A percentile compares a stretch with the other conserved stretches of the same genome.
phyloP scores from a whole-genome alignment of 2,329 filamentous ascomycete genomes.

The Ascochyta clinopodiicola region DNA sequence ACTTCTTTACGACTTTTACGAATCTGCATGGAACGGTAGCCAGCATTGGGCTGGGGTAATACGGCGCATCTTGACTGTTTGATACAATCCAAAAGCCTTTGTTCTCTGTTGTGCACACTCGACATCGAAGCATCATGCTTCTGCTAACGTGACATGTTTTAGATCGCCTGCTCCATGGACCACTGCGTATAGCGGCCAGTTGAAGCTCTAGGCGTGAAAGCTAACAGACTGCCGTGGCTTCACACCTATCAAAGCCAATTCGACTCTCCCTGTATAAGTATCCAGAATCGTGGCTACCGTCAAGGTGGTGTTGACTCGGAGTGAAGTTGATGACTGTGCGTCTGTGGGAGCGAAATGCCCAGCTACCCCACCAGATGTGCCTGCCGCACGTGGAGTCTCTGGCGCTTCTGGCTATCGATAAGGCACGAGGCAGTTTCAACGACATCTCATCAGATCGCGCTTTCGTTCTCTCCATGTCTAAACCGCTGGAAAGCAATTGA shows the following conservation, averaged over 20 bases:
- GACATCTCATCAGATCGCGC: constrained; percentile 15
- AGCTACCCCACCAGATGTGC: constrained; percentile 13
- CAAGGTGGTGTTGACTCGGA: background rate
- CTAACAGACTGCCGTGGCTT: background rate
- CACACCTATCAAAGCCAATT: background rate
- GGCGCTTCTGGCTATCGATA: constrained; percentile 27
- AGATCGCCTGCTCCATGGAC: constrained; percentile 10
- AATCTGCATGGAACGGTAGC: constrained; percentile 29
- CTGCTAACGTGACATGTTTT: constrained; percentile 27
- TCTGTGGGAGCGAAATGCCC: background rate
- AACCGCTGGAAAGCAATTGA: background rate
- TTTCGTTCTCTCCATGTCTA: background rate
- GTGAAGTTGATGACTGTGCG: background rate
- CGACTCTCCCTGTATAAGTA: background rate
- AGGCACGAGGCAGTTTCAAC: constrained; percentile 23
- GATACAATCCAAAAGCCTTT: constrained; percentile 32
- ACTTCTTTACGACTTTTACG: constrained; percentile 18
- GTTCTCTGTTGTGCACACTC: constrained; percentile 31
- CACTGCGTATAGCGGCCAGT: background rate
- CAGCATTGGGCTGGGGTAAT: constrained; percentile 30
- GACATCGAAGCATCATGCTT: constrained; percentile 23
- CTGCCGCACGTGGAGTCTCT: constrained; percentile 14
- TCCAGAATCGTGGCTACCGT: background rate
- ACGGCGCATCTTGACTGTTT: constrained; percentile 25
- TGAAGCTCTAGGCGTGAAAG: background rate